Conservation (phyloP, 1,284 basidiomycete genomes). For the Cerioporus squamosus region DNA sequence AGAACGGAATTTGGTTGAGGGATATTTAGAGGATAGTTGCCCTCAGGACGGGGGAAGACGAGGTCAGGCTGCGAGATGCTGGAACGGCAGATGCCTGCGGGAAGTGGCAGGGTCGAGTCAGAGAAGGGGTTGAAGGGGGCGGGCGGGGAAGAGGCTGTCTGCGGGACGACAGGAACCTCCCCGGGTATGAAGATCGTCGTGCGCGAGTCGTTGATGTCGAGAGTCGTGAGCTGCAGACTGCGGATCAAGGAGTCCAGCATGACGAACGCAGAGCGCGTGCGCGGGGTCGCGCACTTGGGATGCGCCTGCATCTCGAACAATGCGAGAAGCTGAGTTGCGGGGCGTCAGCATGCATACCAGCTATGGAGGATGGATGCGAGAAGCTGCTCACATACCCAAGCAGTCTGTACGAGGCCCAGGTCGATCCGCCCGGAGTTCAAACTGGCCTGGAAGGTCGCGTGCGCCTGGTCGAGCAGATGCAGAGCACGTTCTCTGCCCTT, state of each 20-base stretch:
- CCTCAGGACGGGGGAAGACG: too few species aligned
- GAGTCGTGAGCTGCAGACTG: constrained; percentile 52
- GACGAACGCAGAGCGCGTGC: constrained; percentile 58
- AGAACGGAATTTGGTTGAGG: too few species aligned
- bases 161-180: constrained; percentile 25
- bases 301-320: constrained; percentile 75
- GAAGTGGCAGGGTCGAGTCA: background rate
- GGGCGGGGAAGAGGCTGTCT: background rate
- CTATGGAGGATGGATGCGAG: too few species aligned
- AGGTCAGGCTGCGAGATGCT: too few species aligned
- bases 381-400: constrained; percentile 57
- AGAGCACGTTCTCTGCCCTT: constrained; percentile 57
- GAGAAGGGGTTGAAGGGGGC: background rate
- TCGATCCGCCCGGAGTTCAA: constrained; percentile 71
- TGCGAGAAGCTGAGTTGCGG: constrained; percentile 58
- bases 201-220: constrained; percentile 46
- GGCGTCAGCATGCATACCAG: background rate
- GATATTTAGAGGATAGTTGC: too few species aligned
- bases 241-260: constrained; percentile 72
- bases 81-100: background rate
- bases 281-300: constrained; percentile 54
- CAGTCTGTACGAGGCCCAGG: constrained; percentile 69
- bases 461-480: constrained; percentile 65
- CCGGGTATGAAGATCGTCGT: constrained; percentile 46
- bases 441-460: constrained; percentile 69